Evolutionary conservation across 2,329 filamentous ascomycete species (phyloP).

Genomic region (Emydomyces testavorans): DNA sequence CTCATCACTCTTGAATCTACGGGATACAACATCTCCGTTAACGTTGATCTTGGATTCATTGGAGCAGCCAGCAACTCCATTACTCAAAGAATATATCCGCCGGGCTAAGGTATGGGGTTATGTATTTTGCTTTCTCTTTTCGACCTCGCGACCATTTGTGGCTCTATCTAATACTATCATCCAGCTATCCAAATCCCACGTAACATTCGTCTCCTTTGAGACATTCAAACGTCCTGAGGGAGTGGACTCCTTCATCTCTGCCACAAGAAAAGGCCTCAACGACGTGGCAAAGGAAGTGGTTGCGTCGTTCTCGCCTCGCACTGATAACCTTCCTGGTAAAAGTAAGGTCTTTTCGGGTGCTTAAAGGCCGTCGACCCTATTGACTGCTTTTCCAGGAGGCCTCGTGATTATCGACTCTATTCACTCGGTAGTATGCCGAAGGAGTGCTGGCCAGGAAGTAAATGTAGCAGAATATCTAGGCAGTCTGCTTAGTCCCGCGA

Average conservation of each 20-base stretch:
- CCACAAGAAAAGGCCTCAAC: conserved; percentile 47
- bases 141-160: not conserved
- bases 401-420: conserved; percentile 73
- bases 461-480: conserved; percentile 59
- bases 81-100: conserved; percentile 61
- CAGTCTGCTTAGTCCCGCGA: conserved; percentile 51
- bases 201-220: conserved; percentile 68
- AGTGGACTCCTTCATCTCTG: conserved; percentile 57
- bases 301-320: conserved; percentile 23
- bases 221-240: conserved; percentile 54
- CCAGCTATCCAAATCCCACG: conserved; percentile 48
- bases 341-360: conserved; percentile 4
- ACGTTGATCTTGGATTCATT: conserved; percentile 76
- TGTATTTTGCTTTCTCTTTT: not conserved
- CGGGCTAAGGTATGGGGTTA: conserved; percentile 53
- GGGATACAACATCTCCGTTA: conserved; percentile 72
- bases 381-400: conserved; percentile 41
- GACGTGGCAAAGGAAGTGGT: conserved; percentile 50
- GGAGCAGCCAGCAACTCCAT: conserved; percentile 62
- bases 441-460: conserved; percentile 38
- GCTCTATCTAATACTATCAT: conserved; percentile 3
- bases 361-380: not conserved
- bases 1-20: conserved; percentile 65
- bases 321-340: not conserved
- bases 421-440: conserved; percentile 46